Conservation (phyloP, 169 alveolate species). For the Cryptosporidium muris region DNA sequence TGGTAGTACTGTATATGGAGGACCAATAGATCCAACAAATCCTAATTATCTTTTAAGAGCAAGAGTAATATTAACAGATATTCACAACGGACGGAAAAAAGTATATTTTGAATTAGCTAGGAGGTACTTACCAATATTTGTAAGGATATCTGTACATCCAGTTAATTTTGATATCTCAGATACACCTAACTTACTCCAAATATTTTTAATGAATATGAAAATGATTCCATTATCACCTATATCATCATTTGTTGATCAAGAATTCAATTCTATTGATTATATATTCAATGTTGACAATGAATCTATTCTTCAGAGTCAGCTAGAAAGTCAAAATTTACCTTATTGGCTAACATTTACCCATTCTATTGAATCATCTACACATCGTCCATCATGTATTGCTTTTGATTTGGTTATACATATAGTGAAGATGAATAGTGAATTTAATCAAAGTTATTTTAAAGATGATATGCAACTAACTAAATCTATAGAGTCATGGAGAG, state of each 20-base stretch:
- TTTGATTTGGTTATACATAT: constrained; percentile 70
- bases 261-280: constrained; percentile 36
- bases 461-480: constrained; percentile 4
- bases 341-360: constrained; percentile 56
- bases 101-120: constrained; percentile 29
- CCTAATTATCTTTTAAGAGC: constrained; percentile 73
- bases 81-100: constrained; percentile 74
- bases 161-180: constrained; percentile 68
- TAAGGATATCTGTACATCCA: constrained; percentile 56
- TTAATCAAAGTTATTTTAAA: neutral
- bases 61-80: constrained; percentile 71
- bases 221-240: constrained; percentile 19
- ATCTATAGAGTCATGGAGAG: neutral
- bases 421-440: neutral
- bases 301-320: constrained; percentile 5
- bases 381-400: constrained; percentile 59
- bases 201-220: constrained; percentile 42
- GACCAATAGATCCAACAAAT: constrained; percentile 74
- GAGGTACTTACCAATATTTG: constrained; percentile 31
- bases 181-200: constrained; percentile 51
- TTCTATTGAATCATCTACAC: constrained; percentile 15
- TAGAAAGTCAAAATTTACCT: constrained; percentile 36
- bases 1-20: constrained; percentile 77
- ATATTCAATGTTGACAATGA: constrained; percentile 42
- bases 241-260: constrained; percentile 7